Evolutionary conservation across 208 protist species (phyloP).

Genomic region (Wallacemonas sp.): DNA sequence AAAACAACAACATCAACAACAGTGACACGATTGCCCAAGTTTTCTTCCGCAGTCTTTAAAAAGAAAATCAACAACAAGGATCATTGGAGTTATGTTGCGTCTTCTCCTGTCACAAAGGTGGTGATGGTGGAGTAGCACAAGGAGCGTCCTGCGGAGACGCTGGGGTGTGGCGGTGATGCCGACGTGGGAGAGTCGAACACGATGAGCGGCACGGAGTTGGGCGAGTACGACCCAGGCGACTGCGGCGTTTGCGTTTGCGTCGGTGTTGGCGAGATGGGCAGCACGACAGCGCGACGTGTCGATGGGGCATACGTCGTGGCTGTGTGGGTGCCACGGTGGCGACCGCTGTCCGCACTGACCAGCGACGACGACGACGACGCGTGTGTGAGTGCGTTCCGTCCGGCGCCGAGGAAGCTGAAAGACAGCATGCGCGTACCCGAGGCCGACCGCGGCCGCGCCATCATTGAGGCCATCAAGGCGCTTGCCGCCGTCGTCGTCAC

Average conservation of each 20-base stretch:
- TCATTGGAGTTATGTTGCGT: background rate
- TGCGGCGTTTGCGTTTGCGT: background rate
- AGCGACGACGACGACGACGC: background rate
- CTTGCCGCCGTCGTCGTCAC: background rate
- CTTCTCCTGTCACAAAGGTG: background rate
- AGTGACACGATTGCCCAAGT: too few relatives aligned
- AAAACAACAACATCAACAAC: constrained; percentile 11
- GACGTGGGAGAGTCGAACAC: background rate
- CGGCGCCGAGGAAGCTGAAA: constrained; percentile 6
- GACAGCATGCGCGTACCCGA: background rate
- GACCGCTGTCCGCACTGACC: too few relatives aligned
- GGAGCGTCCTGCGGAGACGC: background rate
- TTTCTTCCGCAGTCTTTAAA: too few relatives aligned
- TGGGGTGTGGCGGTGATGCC: background rate
- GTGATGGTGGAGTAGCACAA: background rate
- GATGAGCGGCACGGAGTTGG: background rate
- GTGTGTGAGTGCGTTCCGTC: background rate
- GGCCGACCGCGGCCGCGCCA: background rate
- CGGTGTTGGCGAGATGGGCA: background rate
- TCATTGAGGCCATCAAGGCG: background rate
- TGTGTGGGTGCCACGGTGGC: background rate
- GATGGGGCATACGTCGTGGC: background rate
- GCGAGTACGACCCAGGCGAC: background rate
- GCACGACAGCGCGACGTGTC: background rate
- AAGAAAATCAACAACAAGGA: constrained; percentile 5